Base-by-base conservation (phyloP, 148 eudicot species). In the Amaranthus cruentus region DNA sequence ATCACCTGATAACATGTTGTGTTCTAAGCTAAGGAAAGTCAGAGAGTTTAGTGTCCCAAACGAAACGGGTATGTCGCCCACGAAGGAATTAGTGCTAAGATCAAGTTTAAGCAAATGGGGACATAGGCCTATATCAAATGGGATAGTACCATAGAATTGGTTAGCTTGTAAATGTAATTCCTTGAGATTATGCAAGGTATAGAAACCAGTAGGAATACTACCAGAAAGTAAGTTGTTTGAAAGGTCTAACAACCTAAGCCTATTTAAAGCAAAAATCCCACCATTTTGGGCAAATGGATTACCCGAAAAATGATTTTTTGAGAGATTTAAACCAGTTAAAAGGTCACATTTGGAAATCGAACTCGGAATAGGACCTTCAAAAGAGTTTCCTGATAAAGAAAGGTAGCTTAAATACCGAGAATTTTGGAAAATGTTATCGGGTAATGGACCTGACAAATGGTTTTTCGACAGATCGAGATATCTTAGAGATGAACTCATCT, bases 221-320 rank as follows among this genome's bases (percentile, higher is more conserved):
- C 99, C 99, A 1, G 94, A 83, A 0, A 95, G 59, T 18, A 6
- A 49, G 64, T 95, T 95, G 55, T 64, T 78, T 0, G 99, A 96
- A 58, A 96, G 85, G 83, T 96, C 99, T 72, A 96, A 60, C 14
- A 85, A 81, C 52, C 96, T 78, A 46, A 96, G 87, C 87, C 92
- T 85, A 4, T 78, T 82, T 43, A 96, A 79, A 13, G 85, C 79
- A 86, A 86, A 86, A 54, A 92, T 28, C 21, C 87, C 88, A 5
- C 75, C 71, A 54, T 73, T 55, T 65, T 75, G 43, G 6, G 77
- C 77, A 75, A 71, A 76, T 10, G 89, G 89, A 84, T 80, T 83
- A 5, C 99, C 94, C 4, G 91, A 81, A 63, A 96, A 86, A 60
- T 82, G 86, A 83, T 96, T 96, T 44, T 69, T 78, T 71, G 99